Percentiles rank a stretch among this genome's conserved stretches.
Conservation (phyloP, 805 yeast species). For the Candida coquimbonensis region DNA sequence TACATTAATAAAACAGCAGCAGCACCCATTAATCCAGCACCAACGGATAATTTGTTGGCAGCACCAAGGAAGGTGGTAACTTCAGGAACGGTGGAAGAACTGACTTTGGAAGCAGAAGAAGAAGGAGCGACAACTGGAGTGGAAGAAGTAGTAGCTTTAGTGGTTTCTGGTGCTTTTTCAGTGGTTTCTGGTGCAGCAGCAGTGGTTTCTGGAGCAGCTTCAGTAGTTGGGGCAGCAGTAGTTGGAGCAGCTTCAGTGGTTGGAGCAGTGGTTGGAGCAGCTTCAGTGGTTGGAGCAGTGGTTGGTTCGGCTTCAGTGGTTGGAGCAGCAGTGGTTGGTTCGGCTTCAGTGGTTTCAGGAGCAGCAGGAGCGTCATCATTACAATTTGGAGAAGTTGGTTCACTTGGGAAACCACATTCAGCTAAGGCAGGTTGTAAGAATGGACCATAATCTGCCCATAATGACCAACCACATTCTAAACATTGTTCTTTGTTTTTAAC, state of each 20-base stretch:
- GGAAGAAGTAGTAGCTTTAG: not conserved
- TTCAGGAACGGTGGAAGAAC: not conserved
- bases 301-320: too few relatives aligned
- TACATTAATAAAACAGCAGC: slow-evolving; percentile 17
- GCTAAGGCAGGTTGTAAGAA: slow-evolving; percentile 2
- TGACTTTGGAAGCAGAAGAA: not conserved
- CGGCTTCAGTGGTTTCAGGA: not conserved
- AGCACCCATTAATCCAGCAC: slow-evolving; percentile 26
- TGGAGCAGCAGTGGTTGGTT: not conserved
- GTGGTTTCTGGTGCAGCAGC: not conserved
- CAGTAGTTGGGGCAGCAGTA: slow-evolving; percentile 1
- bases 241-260: not conserved
- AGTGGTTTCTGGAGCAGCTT: not conserved
- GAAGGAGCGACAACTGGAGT: not conserved
- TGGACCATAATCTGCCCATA: slow-evolving; percentile 5
- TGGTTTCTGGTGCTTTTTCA: too few relatives aligned
- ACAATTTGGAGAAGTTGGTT: slow-evolving; percentile 7
- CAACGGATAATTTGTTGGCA: too few relatives aligned
- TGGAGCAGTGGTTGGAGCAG: not conserved
- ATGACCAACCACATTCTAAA: slow-evolving; percentile 9
- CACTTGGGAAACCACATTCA: slow-evolving; percentile 5
- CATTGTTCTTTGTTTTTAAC: not conserved
- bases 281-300: not conserved
- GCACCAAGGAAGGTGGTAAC: too few relatives aligned
- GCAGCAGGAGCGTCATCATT: not conserved